Evolutionary conservation across 257 asterid species (phyloP).

Genomic region (Jaltomata sinuosa): DNA sequence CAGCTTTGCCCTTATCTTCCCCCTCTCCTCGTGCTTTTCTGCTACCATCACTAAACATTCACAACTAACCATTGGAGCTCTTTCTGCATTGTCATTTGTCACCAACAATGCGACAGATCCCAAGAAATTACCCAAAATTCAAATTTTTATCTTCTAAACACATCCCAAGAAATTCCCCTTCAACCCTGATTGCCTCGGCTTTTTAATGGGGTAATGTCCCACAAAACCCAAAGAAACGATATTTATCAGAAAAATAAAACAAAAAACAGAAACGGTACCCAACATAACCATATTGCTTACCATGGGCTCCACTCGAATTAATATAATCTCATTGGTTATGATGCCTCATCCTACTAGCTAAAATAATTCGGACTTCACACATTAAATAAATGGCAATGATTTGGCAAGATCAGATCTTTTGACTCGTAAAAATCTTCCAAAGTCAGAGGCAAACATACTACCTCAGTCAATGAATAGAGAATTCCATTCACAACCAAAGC

Average conservation of each 20-base stretch:
- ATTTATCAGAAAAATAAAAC: background rate
- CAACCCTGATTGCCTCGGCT: background rate
- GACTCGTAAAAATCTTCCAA: background rate
- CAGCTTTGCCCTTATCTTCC: background rate
- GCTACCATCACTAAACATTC: background rate
- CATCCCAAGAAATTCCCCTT: background rate
- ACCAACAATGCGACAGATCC: background rate
- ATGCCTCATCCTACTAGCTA: background rate
- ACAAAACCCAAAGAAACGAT: background rate
- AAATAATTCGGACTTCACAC: background rate
- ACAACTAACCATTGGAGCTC: background rate
- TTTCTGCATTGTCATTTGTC: background rate
- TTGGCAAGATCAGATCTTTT: background rate
- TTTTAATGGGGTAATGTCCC: background rate
- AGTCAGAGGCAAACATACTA: background rate
- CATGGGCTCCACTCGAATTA: background rate
- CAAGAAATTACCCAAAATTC: background rate
- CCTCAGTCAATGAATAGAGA: background rate
- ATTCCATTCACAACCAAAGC: background rate
- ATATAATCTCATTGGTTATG: background rate
- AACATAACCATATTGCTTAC: background rate
- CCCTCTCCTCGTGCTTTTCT: background rate
- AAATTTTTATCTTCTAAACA: background rate
- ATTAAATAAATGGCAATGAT: background rate
- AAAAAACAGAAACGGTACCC: background rate